phyloP scores from a whole-genome alignment of 169 alveolate genomes.

The Neospora caninum region DNA sequence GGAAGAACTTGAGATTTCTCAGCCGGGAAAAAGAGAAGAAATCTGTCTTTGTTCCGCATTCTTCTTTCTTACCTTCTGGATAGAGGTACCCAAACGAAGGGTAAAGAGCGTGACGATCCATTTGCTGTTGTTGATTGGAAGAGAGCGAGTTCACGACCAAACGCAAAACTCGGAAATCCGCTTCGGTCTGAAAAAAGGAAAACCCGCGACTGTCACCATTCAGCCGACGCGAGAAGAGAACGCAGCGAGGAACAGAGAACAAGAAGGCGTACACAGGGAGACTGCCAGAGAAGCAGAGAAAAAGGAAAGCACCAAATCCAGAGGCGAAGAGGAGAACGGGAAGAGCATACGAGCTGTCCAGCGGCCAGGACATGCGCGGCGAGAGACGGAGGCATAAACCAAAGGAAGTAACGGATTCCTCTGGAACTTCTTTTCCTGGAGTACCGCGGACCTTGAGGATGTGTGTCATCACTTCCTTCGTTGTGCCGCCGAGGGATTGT shows the following conservation, averaged over 20 bases:
- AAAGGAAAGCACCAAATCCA: not conserved
- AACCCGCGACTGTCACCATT: too few relatives aligned
- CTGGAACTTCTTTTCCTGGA: not conserved
- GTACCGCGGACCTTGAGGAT: conserved; percentile 77
- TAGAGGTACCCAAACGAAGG: conserved; percentile 91
- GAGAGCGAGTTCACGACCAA: conserved; percentile 74
- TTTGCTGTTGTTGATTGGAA: conserved; percentile 69
- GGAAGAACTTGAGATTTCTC: not conserved
- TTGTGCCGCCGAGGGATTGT: conserved; percentile 84
- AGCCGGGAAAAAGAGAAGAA: not conserved
- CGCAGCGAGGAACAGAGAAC: not conserved
- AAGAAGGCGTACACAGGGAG: not conserved
- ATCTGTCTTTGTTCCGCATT: too few relatives aligned
- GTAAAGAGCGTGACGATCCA: conserved; percentile 88
- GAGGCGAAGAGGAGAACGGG: not conserved
- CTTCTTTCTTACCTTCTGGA: conserved; percentile 80
- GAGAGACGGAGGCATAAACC: too few relatives aligned
- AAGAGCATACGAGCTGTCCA: not conserved
- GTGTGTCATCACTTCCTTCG: conserved; percentile 87
- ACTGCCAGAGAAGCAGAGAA: not conserved
- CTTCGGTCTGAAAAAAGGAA: conserved; percentile 62
- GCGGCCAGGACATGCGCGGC: too few relatives aligned
- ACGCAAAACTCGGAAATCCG: conserved; percentile 73
- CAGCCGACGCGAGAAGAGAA: not conserved
- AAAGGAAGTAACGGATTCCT: not conserved